Base-by-base conservation (phyloP, 2,329 filamentous ascomycete species). In the Neofusicoccum sp. region DNA sequence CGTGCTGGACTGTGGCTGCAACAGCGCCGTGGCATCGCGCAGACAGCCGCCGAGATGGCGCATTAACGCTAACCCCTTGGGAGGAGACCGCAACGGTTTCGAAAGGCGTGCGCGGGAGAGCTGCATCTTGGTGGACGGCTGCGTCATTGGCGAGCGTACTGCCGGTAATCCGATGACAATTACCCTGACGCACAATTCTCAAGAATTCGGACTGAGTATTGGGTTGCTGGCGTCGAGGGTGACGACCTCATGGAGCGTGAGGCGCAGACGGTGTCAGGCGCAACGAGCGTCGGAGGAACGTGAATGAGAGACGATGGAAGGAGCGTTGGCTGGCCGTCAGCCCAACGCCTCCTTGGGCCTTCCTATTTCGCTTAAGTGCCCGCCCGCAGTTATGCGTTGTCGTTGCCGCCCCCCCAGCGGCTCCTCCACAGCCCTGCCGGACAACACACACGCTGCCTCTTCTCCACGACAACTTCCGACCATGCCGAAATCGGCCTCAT, bases 11-110 rank as follows among this genome's bases (percentile, higher is more conserved):
- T 4, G 49, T 53, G 49, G 49, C 49, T 43, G 51, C 38, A 24
- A 26, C 24, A 24, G 48, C 24, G n/a, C 7, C n/a, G 20, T 16
- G 48, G 24, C 16, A 12, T n/a, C n/a, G 30, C 20, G 9, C 26
- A 28, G 4, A 31, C 14, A 6, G 45, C 20, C 36, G 36, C 51
- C 36, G 38, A 54, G 49, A 53, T 20, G 14, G 49, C 34, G 49
- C 49, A 53, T 53, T 40, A 28, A 53, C 4, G 34, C 26, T 53
- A 28, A 30, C 49, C 24, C 49, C 11, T 24, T 9, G 14, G 12
- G 33, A 38, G 34, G 48, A 53, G 48, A 53, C 48, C 28, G 34
- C 48, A 53, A 53, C 20, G 26, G 49, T 53, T 41, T 53, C 49
- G 49, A 41, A 26, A 16, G 34, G 26, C 38, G 36, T 41, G 6